Evolutionary conservation across 306 rosid genomes (phyloP).

Genomic region (Betula pendula): DNA sequence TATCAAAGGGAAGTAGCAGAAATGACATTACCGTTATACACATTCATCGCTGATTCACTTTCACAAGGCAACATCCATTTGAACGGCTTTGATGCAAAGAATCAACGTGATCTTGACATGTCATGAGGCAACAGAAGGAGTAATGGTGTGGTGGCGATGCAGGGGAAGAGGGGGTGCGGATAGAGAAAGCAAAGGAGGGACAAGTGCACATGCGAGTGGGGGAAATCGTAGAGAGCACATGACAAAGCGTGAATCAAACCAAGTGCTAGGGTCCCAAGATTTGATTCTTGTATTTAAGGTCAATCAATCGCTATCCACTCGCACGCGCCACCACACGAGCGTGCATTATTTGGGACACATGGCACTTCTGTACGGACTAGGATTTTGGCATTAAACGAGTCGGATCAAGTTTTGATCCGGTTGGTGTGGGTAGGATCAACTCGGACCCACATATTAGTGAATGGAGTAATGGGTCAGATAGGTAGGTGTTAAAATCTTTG

Average conservation of each 20-base stretch:
- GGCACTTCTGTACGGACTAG: too few species aligned
- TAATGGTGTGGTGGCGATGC: conserved; percentile 10
- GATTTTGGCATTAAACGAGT: too few species aligned
- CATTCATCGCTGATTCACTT: too few species aligned
- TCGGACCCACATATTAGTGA: too few species aligned
- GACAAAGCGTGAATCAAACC: not conserved
- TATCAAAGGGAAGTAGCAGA: too few species aligned
- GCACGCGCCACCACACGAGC: not conserved
- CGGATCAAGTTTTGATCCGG: too few species aligned
- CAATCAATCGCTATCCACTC: not conserved
- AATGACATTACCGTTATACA: too few species aligned
- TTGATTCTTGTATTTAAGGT: not conserved
- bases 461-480: too few species aligned
- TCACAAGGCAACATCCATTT: too few species aligned
- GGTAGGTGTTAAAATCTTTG: too few species aligned
- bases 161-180: conserved; percentile 16
- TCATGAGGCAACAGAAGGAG: not conserved
- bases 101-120: not conserved
- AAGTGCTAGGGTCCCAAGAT: not conserved
- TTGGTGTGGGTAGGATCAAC: too few species aligned
- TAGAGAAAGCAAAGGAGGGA: conserved; percentile 26
- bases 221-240: conserved; percentile 18
- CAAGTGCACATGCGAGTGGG: conserved; percentile 38
- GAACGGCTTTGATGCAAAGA: not conserved
- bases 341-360: not conserved